Evolutionary conservation across 805 yeast genomes (phyloP).

Genomic region (Pichia exigua): DNA sequence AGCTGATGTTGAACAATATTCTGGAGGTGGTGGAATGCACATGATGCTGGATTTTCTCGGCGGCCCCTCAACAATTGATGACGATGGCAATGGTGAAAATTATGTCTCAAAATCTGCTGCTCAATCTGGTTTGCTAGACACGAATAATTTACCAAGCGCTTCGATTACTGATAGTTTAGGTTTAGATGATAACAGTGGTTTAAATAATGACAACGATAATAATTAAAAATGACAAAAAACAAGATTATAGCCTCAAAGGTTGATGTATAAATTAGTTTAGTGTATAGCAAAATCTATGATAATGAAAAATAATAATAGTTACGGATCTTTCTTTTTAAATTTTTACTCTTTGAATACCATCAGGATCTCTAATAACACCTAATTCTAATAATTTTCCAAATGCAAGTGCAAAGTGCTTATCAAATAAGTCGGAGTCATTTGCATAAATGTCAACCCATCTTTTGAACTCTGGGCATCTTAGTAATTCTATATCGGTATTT

Average conservation of each 20-base stretch:
- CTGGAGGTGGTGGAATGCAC: conserved; percentile 88
- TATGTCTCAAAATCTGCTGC: conserved; percentile 39
- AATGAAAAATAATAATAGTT: neutral
- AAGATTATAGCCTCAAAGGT: neutral
- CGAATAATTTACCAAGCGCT: conserved; percentile 51
- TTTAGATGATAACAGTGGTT: conserved; percentile 42
- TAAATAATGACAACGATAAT: conserved; percentile 8
- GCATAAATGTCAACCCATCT: conserved; percentile 64
- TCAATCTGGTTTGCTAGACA: conserved; percentile 41
- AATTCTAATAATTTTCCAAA: conserved; percentile 56
- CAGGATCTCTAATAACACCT: conserved; percentile 30
- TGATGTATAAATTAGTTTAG: neutral
- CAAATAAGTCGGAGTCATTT: conserved; percentile 52
- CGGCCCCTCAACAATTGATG: conserved; percentile 39
- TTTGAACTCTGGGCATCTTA: conserved; percentile 52
- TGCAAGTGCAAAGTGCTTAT: conserved; percentile 55
- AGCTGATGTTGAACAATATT: conserved; percentile 83
- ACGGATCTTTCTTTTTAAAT: conserved; percentile 6
- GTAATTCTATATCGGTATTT: conserved; percentile 63
- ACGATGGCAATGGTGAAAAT: conserved; percentile 28
- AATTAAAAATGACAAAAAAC: neutral
- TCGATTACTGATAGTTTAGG: conserved; percentile 36
- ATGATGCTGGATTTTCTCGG: conserved; percentile 87
- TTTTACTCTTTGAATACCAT: conserved; percentile 26
- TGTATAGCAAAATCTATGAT: neutral